A percentile compares a stretch with the other conserved stretches of the same genome.
These are phyloP conservation scores for Phytophthora hybrid DNA, from an alignment of 352 stramenopile genomes.

Conservation along the genomic window DNA sequence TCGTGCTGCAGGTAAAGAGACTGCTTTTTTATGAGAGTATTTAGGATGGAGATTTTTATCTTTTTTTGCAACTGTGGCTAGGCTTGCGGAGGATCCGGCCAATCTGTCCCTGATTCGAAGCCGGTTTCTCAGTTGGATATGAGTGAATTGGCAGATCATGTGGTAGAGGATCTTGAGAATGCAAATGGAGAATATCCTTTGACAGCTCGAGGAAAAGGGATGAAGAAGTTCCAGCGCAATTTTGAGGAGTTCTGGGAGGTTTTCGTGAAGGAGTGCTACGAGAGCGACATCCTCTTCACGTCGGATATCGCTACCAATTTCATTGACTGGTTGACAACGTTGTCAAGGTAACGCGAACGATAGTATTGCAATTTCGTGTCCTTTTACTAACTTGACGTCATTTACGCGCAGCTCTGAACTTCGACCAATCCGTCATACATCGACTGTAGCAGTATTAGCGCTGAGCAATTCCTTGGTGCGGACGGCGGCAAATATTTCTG, in stretches of 20 bases:
- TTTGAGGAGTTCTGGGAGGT: slow-evolving; percentile 83
- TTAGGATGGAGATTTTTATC: slow-evolving; percentile 33
- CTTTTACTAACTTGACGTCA: slow-evolving; percentile 18
- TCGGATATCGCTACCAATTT: slow-evolving; percentile 68
- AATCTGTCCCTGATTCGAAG: slow-evolving; percentile 60
- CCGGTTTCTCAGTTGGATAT: slow-evolving; percentile 79
- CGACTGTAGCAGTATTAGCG: slow-evolving; percentile 74
- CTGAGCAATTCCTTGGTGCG: slow-evolving; percentile 74
- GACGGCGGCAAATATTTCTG: slow-evolving; percentile 54
- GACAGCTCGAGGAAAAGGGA: slow-evolving; percentile 60
- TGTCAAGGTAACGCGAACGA: slow-evolving; percentile 62
- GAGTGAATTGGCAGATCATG: slow-evolving; percentile 66
- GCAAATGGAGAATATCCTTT: slow-evolving; percentile 74
- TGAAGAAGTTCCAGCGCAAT: slow-evolving; percentile 69
- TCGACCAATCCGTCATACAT: slow-evolving; percentile 82
- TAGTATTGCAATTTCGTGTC: neutral
- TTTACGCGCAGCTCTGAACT: slow-evolving; percentile 69
- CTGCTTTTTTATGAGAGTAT: neutral
- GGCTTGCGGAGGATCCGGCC: slow-evolving; percentile 62
- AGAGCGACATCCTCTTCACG: slow-evolving; percentile 86
- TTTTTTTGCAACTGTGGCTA: slow-evolving; percentile 15
- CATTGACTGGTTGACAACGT: slow-evolving; percentile 83
- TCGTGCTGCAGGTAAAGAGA: slow-evolving; percentile 67
- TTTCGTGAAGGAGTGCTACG: slow-evolving; percentile 81
- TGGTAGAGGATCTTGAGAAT: slow-evolving; percentile 73